These are phyloP conservation scores for Pontederia paniculata DNA, from an alignment of 176 grass and related monocot species.

Conservation along the genomic window DNA sequence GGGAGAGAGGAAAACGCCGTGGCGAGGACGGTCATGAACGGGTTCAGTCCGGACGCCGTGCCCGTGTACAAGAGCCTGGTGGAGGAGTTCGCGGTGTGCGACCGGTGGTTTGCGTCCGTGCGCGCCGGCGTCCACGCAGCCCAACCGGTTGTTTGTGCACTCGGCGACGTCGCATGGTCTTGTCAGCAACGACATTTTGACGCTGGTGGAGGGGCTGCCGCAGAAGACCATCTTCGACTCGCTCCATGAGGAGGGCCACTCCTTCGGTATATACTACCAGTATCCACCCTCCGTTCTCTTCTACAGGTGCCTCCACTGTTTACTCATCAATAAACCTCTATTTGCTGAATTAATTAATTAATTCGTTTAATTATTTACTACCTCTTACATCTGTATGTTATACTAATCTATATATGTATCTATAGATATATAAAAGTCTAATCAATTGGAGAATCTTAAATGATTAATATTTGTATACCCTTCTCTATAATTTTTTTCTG, in stretches of 20 bases:
- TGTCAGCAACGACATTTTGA: slow-evolving; percentile 46
- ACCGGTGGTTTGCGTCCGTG: slow-evolving; percentile 63
- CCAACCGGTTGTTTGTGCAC: slow-evolving; percentile 64
- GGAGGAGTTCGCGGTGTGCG: slow-evolving; percentile 51
- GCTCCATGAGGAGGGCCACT: slow-evolving; percentile 35
- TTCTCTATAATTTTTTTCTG: too few relatives aligned
- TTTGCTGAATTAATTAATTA: too few relatives aligned
- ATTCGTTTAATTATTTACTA: too few relatives aligned
- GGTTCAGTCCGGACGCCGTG: slow-evolving; percentile 51
- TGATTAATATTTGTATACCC: too few relatives aligned
- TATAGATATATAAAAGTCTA: too few relatives aligned
- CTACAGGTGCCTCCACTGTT: too few relatives aligned
- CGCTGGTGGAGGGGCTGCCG: slow-evolving; percentile 32
- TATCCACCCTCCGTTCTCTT: slow-evolving; percentile 66
- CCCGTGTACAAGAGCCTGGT: slow-evolving; percentile 69
- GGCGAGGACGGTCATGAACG: slow-evolving; percentile 62
- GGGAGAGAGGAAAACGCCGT: slow-evolving; percentile 52
- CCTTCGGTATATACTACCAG: slow-evolving; percentile 90
- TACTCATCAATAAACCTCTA: too few relatives aligned
- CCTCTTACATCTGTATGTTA: too few relatives aligned
- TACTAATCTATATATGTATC: too few relatives aligned
- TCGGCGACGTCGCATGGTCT: slow-evolving; percentile 67
- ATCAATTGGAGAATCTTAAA: too few relatives aligned
- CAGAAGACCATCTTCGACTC: slow-evolving; percentile 54
- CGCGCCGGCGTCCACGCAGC: slow-evolving; percentile 87